These are phyloP conservation scores for Aegilops tauschii DNA, from an alignment of 176 grass and related monocot species.

Conservation along the genomic window DNA sequence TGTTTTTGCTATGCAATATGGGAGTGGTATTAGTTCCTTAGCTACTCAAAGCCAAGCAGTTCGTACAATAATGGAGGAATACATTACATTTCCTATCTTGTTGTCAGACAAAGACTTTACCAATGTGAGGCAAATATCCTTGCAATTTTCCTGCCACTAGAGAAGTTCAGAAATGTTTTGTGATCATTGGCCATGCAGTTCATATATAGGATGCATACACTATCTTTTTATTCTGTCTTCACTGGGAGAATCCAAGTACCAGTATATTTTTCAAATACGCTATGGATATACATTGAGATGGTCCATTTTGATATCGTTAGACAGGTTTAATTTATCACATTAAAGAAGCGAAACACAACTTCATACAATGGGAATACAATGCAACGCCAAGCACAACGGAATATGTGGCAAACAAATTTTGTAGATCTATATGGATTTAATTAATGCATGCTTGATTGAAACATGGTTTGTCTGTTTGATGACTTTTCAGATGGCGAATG, in stretches of 20 bases:
- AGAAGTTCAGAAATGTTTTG: conserved; percentile 4
- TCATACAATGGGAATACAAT: background rate
- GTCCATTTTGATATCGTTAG: conserved; percentile 1
- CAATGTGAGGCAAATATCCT: conserved; percentile 38
- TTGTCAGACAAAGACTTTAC: conserved; percentile 45
- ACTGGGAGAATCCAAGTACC: background rate
- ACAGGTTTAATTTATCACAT: background rate
- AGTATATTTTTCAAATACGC: background rate
- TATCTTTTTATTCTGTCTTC: conserved; percentile 7
- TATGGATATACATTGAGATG: background rate
- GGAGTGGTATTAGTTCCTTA: conserved; percentile 39
- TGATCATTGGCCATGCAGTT: background rate
- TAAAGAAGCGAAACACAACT: background rate
- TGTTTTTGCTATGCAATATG: conserved; percentile 48
- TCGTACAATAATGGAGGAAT: conserved; percentile 35
- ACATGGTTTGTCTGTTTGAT: conserved; percentile 41
- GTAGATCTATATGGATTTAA: background rate
- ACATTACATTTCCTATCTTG: conserved; percentile 55
- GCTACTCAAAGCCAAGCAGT: conserved; percentile 32
- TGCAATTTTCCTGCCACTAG: background rate
- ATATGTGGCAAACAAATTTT: background rate
- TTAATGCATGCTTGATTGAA: conserved; percentile 26
- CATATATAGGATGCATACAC: background rate
- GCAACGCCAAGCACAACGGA: background rate
- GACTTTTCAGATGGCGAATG: conserved; percentile 66